Conservation (phyloP, 495 filamentous ascomycete species). For the Penicillium canescens region DNA sequence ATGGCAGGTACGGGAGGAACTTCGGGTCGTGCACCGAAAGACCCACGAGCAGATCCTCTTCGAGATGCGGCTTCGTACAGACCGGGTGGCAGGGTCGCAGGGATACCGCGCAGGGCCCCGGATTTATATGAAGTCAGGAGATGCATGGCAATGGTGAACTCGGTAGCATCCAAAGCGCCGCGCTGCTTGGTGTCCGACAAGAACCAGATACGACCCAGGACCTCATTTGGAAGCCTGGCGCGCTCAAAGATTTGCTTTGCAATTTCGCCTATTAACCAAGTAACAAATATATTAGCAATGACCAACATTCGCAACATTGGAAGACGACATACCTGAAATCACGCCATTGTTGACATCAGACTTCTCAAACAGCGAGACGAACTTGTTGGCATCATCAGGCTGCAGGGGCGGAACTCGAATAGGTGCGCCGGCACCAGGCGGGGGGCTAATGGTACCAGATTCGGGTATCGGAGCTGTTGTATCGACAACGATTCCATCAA, state of each 20-base stretch:
- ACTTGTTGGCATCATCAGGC: slow-evolving; percentile 85
- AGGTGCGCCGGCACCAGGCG: slow-evolving; percentile 67
- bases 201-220: slow-evolving; percentile 91
- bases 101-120: slow-evolving; percentile 74
- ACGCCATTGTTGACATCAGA: slow-evolving; percentile 76
- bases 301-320: neutral
- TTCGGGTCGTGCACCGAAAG: slow-evolving; percentile 46
- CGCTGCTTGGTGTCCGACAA: slow-evolving; percentile 90
- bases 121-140: slow-evolving; percentile 87
- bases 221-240: slow-evolving; percentile 84
- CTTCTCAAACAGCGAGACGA: slow-evolving; percentile 81
- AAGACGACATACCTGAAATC: slow-evolving; percentile 64
- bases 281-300: neutral
- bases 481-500: slow-evolving; percentile 67
- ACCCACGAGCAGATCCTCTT: slow-evolving; percentile 52
- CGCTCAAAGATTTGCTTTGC: slow-evolving; percentile 96
- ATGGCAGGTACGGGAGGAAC: slow-evolving; percentile 57
- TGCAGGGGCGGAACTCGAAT: slow-evolving; percentile 90
- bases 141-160: slow-evolving; percentile 99
- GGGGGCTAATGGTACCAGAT: slow-evolving; percentile 50
- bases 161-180: slow-evolving; percentile 82
- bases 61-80: slow-evolving; percentile 91
- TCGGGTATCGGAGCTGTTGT: slow-evolving; percentile 40
- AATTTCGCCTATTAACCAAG: slow-evolving; percentile 58
- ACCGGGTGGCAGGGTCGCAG: slow-evolving; percentile 77